Evolutionary conservation across 164 flowering plant genomes (phyloP).

Genomic region (Nymphaea thermarum): DNA sequence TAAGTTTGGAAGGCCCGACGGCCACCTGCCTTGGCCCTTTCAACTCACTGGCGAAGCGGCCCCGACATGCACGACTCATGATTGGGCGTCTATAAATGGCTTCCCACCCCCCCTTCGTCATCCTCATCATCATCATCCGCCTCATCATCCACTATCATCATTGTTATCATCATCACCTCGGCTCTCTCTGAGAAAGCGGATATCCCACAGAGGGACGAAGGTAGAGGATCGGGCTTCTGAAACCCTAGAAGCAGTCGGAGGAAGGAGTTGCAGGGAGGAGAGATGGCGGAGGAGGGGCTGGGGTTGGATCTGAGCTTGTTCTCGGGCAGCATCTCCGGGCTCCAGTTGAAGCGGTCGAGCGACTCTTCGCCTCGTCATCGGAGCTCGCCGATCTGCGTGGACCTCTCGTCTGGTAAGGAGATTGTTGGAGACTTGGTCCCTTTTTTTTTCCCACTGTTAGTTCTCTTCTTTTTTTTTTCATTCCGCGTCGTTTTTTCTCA

Average conservation of each 20-base stretch:
- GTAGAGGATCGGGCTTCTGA: neutral
- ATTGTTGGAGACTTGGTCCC: neutral
- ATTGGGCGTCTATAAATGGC: neutral
- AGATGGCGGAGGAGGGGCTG: conserved; percentile 52
- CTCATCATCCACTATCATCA: neutral
- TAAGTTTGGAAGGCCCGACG: neutral
- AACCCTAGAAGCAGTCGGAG: neutral
- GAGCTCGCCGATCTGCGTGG: neutral
- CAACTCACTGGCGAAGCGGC: neutral
- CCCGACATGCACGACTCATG: neutral
- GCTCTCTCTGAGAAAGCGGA: neutral
- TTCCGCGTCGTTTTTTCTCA: too few relatives aligned
- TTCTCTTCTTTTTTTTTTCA: too few relatives aligned
- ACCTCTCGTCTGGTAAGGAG: neutral
- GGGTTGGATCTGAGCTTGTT: conserved; percentile 38
- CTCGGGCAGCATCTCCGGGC: neutral
- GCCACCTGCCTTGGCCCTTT: neutral
- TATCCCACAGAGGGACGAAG: neutral
- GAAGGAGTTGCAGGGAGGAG: neutral
- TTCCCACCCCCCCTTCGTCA: neutral
- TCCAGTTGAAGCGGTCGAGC: neutral
- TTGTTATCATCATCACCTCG: neutral
- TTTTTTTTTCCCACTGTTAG: neutral
- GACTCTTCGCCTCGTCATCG: neutral
- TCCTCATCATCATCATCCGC: neutral